Base-by-base conservation (phyloP, 2,329 filamentous ascomycete species). In the Monosporascus sp. region DNA sequence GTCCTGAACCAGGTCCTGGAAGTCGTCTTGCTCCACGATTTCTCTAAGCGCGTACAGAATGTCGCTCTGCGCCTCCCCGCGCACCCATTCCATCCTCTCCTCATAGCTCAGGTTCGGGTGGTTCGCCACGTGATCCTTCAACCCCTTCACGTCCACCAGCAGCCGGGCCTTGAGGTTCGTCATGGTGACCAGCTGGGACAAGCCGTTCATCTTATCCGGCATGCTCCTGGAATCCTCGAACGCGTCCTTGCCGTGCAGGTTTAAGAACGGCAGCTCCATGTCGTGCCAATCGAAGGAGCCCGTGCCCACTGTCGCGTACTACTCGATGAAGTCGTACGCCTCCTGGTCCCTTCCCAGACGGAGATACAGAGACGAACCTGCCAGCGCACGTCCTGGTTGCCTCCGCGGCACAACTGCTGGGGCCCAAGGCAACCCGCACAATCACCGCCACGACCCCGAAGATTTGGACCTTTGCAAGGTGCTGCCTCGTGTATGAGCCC, bases 221-320 rank as follows among this genome's bases (percentile, higher is more conserved):
- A 22, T 26, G 44, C 0, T 11, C 20, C 4, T 50, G 37, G 26
- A 45, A n/a, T 36, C 26, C 60, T 82, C 79, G 66, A 90, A 85
- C 0, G 86, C 86, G 5, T 80, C 85, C 59, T 87, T 78, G 16
- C 89, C 69, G 64, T 87, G 80, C 55, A 84, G 76, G 51, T 85
- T 76, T 52, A 90, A 70, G 40, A 80, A 74, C 50, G 79, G 77
- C 65, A 87, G 81, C 59, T 52, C 48, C 31, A 36, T 31, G 19
- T 59, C 34, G 11, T 8, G 2, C 59, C 57, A 61, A 3, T 56
- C 85, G 88, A 3, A 62, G 44, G 17, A 49, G 16, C 7, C 1
- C 14, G 41, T 48, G 6, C 24, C 22, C 3, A 31, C 45, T n/a
- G 45, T 44, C 11, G 46, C 48, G 9, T 51, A 58, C 60, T 58